These are phyloP conservation scores for Capsicum chinense DNA, from an alignment of 257 asterid species.

Conservation along the genomic window DNA sequence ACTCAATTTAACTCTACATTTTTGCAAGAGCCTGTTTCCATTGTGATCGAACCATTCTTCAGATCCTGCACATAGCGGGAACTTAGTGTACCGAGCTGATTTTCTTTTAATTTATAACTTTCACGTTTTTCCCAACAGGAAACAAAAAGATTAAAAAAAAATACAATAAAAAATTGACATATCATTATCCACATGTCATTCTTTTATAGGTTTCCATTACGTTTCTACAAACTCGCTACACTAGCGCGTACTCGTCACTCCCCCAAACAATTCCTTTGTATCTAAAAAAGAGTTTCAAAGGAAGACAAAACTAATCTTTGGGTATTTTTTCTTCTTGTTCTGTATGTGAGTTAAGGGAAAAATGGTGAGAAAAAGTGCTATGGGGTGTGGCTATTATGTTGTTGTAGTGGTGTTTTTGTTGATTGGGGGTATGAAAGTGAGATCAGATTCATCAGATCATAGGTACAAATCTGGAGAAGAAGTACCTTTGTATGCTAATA, in stretches of 20 bases:
- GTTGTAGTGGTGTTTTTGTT: slow-evolving; percentile 26
- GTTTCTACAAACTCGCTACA: slow-evolving; percentile 12
- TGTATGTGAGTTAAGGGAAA: neutral
- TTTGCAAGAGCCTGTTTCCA: too few relatives aligned
- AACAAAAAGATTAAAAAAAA: neutral
- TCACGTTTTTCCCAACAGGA: neutral
- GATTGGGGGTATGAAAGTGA: slow-evolving; percentile 31
- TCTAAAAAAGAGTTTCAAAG: slow-evolving; percentile 23
- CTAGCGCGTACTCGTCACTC: neutral
- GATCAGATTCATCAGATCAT: slow-evolving; percentile 50
- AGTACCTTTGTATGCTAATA: slow-evolving; percentile 50
- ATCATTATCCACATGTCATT: neutral
- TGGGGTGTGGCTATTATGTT: slow-evolving; percentile 34
- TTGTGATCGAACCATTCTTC: too few relatives aligned
- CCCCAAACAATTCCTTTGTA: neutral
- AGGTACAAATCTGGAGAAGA: slow-evolving; percentile 40
- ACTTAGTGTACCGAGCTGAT: too few relatives aligned
- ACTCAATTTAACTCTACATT: too few relatives aligned
- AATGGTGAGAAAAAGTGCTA: slow-evolving; percentile 22
- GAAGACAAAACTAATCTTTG: neutral
- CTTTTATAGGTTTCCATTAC: neutral
- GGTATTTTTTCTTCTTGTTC: neutral
- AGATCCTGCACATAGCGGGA: too few relatives aligned
- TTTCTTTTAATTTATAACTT: too few relatives aligned
- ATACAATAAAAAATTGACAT: neutral